Base-by-base conservation (phyloP, 2,329 filamentous ascomycete species). In the Orbilia javanica region DNA sequence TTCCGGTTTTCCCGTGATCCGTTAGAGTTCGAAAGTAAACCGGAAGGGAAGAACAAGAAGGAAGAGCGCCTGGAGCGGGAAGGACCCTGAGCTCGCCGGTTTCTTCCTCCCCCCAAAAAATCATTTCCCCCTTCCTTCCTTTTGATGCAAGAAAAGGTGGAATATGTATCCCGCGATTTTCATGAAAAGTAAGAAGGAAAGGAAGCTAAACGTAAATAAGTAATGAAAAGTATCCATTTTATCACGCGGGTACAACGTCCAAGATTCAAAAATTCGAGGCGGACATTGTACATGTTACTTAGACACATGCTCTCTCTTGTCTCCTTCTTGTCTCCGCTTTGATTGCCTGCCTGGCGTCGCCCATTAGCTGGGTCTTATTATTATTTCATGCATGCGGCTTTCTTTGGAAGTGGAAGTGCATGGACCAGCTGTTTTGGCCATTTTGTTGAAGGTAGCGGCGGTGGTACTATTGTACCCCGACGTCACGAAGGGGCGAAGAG, bases 71-170 rank as follows among this genome's bases (percentile, higher is more conserved):
- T 36, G 15, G 53, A 29, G 52, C 53, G 42, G 64, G 48, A 27
- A 20, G 42, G 68, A 71, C 55, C 68, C 57, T 64, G 68, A 71
- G 68, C 68, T 71, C 68, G 22, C 22, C 31, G 18, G 55, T 60
- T 42, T 4, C 6, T 42, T 39, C 31, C 7, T 39, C 1, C 4
- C 18, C 29, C 18, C 18, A 18, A 3, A 4, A 36, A 11, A 8
- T 22, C 3, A 20, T 34, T 34, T 53, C 27, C 20, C 11, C 25
- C 27, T 31, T 29, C 31, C 8, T 36, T 36, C 13, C 13, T 10
- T 2, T 36, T 36, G n/a, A n/a, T n/a, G n/a, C n/a, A n/a, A n/a
- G n/a, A n/a, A n/a, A n/a, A n/a, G n/a, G n/a, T n/a, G n/a, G n/a
- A n/a, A n/a, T n/a, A 36, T 4, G 34, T 11, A 8, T 39, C 36